Conservation (phyloP, 108 stramenopile genomes). For the Asterionellopsis glacialis region DNA sequence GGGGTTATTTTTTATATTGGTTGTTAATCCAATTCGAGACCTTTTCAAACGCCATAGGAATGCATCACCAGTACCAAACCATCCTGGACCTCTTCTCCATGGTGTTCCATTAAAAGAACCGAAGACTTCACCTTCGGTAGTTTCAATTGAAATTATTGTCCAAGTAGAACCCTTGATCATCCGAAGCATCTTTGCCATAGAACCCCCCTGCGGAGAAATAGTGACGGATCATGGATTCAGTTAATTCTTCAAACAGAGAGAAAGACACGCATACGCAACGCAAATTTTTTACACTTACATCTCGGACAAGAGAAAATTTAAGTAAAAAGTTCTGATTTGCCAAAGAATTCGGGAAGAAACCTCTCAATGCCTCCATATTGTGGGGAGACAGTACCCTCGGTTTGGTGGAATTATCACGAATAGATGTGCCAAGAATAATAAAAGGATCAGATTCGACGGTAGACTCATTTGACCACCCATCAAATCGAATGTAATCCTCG, state of each 20-base stretch:
- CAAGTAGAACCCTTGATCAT: constrained; percentile 40
- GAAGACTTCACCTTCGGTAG: constrained; percentile 66
- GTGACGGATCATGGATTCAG: too few relatives aligned
- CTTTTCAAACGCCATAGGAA: constrained; percentile 52
- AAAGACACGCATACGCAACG: too few relatives aligned
- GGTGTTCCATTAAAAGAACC: constrained; percentile 67
- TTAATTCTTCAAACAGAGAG: too few relatives aligned
- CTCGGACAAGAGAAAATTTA: constrained; percentile 15
- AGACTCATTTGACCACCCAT: constrained; percentile 20
- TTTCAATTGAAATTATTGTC: constrained; percentile 67
- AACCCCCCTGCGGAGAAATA: constrained; percentile 32
- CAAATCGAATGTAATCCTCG: constrained; percentile 15
- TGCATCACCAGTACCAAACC: constrained; percentile 58
- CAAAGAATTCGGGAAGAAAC: constrained; percentile 32
- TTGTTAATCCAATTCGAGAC: not conserved
- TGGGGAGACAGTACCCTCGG: constrained; percentile 32
- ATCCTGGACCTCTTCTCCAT: constrained; percentile 40
- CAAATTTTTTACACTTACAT: not conserved
- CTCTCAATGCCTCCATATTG: constrained; percentile 43
- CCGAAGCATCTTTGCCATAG: constrained; percentile 32
- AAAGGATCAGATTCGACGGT: constrained; percentile 13
- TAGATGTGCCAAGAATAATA: constrained; percentile 27
- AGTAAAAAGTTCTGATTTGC: constrained; percentile 33
- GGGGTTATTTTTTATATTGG: not conserved
- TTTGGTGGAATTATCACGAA: constrained; percentile 1